phyloP scores from a whole-genome alignment of 371 early-diverging fungal genomes.

The Entomophthora muscae region DNA sequence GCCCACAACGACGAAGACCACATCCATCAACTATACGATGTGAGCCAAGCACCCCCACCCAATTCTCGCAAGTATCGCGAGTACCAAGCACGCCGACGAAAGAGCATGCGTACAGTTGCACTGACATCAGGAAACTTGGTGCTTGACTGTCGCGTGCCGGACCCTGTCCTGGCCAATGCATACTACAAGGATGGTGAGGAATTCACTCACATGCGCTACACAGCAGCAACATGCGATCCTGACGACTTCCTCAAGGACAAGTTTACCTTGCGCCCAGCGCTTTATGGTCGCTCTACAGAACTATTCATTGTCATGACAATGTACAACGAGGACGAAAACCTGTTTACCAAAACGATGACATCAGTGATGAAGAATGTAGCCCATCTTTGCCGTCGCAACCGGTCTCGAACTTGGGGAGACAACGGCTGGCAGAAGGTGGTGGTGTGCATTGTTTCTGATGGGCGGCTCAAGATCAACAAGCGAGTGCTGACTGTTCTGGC shows the following conservation, averaged over 20 bases:
- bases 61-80: slow-evolving; percentile 24
- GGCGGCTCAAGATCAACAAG: slow-evolving; percentile 42
- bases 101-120: slow-evolving; percentile 21
- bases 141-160: slow-evolving; percentile 28
- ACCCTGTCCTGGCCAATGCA: slow-evolving; percentile 18
- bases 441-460: slow-evolving; percentile 69
- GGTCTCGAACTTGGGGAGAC: slow-evolving; percentile 42
- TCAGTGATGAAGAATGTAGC: slow-evolving; percentile 69
- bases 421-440: slow-evolving; percentile 72
- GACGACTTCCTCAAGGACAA: slow-evolving; percentile 24
- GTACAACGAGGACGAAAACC: slow-evolving; percentile 38
- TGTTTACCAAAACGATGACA: slow-evolving; percentile 55
- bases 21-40: slow-evolving; percentile 18
- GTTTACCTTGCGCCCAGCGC: slow-evolving; percentile 25
- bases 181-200: slow-evolving; percentile 27
- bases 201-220: slow-evolving; percentile 48
- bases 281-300: slow-evolving; percentile 28
- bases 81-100: slow-evolving; percentile 30
- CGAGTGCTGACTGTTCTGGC: slow-evolving; percentile 31
- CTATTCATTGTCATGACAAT: slow-evolving; percentile 50
- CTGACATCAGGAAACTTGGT: slow-evolving; percentile 28
- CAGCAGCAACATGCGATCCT: slow-evolving; percentile 44
- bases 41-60: slow-evolving; percentile 18
- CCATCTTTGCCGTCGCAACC: slow-evolving; percentile 40
- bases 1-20: background rate